Percentiles rank a stretch among this genome's conserved stretches.
phyloP scores from a whole-genome alignment of 352 stramenopile species.

The Globisporangium mamillatum region DNA sequence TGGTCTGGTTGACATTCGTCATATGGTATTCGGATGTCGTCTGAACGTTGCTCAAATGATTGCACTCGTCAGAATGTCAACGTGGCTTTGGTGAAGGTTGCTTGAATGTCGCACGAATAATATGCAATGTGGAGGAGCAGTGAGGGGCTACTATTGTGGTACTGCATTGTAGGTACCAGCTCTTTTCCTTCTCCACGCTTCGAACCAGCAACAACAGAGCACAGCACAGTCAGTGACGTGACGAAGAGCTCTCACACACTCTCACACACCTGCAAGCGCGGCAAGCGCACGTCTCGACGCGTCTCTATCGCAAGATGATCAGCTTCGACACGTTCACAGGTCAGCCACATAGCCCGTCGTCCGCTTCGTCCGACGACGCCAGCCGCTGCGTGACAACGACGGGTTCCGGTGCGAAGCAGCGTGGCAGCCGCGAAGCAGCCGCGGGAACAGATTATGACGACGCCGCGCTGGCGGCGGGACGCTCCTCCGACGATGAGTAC shows the following conservation, averaged over 20 bases:
- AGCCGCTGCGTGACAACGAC: slow-evolving; percentile 1
- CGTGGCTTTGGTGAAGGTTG: not conserved
- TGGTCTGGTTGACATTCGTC: not conserved
- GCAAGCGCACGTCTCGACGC: not conserved
- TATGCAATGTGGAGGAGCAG: not conserved
- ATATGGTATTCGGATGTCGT: not conserved
- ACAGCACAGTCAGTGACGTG: not conserved
- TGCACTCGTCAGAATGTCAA: too few species aligned
- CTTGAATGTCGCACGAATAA: not conserved
- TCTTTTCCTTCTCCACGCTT: slow-evolving; percentile 2
- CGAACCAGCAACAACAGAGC: not conserved
- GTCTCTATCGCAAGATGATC: slow-evolving; percentile 41
- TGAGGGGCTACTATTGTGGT: not conserved
- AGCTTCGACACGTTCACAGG: slow-evolving; percentile 73
- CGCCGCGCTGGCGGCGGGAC: slow-evolving; percentile 12
- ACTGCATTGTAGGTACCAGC: not conserved
- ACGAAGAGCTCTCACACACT: slow-evolving; percentile 1
- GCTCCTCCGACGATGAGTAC: slow-evolving; percentile 13
- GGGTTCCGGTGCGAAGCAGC: slow-evolving; percentile 25
- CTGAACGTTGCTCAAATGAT: not conserved
- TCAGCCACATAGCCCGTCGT: slow-evolving; percentile 12
- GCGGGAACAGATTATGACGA: slow-evolving; percentile 16
- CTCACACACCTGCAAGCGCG: not conserved
- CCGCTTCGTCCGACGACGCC: slow-evolving; percentile 4
- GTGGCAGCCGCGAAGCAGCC: slow-evolving; percentile 6